Evolutionary conservation across 805 yeast species (phyloP).

Genomic region (Yarrowia sp.): DNA sequence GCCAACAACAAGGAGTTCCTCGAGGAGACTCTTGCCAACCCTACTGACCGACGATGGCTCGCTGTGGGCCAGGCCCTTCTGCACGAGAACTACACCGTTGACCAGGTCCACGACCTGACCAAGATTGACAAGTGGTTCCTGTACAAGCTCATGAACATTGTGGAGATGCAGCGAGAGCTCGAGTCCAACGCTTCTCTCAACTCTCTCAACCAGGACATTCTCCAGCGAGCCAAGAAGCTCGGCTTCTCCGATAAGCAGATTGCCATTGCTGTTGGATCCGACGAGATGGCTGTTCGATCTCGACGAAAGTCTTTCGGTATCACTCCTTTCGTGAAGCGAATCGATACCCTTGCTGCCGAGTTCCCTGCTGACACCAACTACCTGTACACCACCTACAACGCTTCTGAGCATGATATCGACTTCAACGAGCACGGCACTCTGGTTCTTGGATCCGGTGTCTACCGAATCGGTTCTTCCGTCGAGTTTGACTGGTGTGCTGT

Average conservation of each 20-base stretch:
- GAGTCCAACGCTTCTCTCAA: constrained; percentile 60
- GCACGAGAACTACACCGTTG: constrained; percentile 88
- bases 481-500: constrained; percentile 99
- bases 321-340: constrained; percentile 91
- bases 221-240: constrained; percentile 80
- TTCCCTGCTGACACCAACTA: constrained; percentile 97
- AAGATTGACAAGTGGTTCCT: constrained; percentile 96
- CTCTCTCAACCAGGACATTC: constrained; percentile 63
- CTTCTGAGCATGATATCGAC: constrained; percentile 75
- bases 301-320: constrained; percentile 78
- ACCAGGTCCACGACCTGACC: constrained; percentile 83
- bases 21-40: constrained; percentile 74
- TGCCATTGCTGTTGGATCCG: constrained; percentile 66
- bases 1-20: constrained; percentile 53
- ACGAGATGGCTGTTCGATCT: constrained; percentile 79
- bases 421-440: constrained; percentile 89
- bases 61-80: constrained; percentile 97
- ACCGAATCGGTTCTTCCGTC: constrained; percentile 96
- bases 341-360: constrained; percentile 97
- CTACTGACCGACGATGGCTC: constrained; percentile 95
- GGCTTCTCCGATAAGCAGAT: constrained; percentile 97
- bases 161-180: constrained; percentile 78
- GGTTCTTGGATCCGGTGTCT: constrained; percentile 98
- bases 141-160: constrained; percentile 88
- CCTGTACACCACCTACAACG: constrained; percentile 93